Base-by-base conservation (phyloP, 2,329 filamentous ascomycete species). In the Colletotrichum coccodes region DNA sequence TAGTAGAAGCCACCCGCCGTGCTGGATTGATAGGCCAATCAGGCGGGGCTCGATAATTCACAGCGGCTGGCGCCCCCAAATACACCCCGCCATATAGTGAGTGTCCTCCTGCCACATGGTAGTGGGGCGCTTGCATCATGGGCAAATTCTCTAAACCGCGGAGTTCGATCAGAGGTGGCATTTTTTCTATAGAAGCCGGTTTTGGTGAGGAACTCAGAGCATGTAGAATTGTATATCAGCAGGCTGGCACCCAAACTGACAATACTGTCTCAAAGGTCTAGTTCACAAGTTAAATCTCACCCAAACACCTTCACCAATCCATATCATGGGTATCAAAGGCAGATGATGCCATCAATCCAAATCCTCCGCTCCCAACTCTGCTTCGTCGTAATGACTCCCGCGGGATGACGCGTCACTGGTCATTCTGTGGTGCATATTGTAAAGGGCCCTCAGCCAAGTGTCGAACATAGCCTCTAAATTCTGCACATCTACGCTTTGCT, bases 371-470 rank as follows among this genome's bases (percentile, higher is more conserved):
- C 73, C 71, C n/a, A 38, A 60, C 32, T 66, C 70, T 7, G 73
- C 58, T 14, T 64, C 73, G 28, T 75, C 79, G 34, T 81, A 80
- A 28, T 64, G 53, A 18, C 53, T 59, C 18, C 46, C 44, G 6
- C 3, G 38, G 26, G 64, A 68, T 40, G 62, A 36, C 21, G 53
- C 60, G 23, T 81, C 78, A 60, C 77, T 79, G 3, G 73, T 78
- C 68, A 85, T 73, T 42, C 72, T 72, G 28, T 83, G 79, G 64
- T 88, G 85, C 18, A 88, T 78, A 4, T 76, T 72, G 63, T 86
- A 83, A 23, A 89, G 76, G 16, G 86, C 81, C 50, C 78, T 74
- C 42, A 89, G 74, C 87, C 87, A 89, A 63, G 79, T 80, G 61
- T 85, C 82, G 50, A 89, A 84, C 77, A 85, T 84, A 23, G 72